Conservation (phyloP, 2,329 filamentous ascomycete genomes). For the Ilyonectria sp. region DNA sequence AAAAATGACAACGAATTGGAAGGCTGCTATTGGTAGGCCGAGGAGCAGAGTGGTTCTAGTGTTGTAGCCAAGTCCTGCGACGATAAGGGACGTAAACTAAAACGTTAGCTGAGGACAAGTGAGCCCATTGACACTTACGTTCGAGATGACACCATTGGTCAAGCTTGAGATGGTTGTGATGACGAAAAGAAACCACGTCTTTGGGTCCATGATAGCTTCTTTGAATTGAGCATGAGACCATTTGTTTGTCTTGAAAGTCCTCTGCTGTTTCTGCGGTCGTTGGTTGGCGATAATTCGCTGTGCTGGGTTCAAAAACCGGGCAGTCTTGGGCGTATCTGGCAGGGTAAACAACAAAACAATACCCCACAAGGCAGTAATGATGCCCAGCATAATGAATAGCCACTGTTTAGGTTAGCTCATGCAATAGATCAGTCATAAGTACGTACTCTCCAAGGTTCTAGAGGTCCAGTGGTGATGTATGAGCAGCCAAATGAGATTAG, state of each 20-base stretch:
- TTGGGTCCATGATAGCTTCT: neutral
- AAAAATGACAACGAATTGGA: neutral
- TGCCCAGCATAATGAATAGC: conserved; percentile 13
- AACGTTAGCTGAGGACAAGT: neutral
- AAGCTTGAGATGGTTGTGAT: conserved; percentile 5
- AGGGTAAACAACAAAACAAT: conserved; percentile 5
- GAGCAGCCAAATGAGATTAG: conserved; percentile 5
- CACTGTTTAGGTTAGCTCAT: conserved; percentile 5
- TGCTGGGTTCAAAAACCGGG: neutral
- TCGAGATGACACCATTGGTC: conserved; percentile 13
- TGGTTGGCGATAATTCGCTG: neutral
- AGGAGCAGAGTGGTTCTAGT: neutral
- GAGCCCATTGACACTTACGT: neutral
- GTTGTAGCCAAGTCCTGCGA: conserved; percentile 7
- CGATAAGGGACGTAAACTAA: conserved; percentile 13
- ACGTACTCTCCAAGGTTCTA: conserved; percentile 13
- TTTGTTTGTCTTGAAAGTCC: conserved; percentile 1
- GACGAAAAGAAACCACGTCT: conserved; percentile 3
- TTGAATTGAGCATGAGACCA: conserved; percentile 1
- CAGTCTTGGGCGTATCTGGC: neutral
- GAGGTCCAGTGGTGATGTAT: conserved; percentile 5
- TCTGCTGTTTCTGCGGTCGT: conserved; percentile 1
- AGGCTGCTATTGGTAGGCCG: neutral
- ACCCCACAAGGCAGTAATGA: conserved; percentile 7
- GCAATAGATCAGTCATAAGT: neutral